Percentiles rank a stretch among this genome's conserved stretches.
These are phyloP conservation scores for Catenaria anguillulae DNA, from an alignment of 371 early-diverging fungal species.

Conservation along the genomic window DNA sequence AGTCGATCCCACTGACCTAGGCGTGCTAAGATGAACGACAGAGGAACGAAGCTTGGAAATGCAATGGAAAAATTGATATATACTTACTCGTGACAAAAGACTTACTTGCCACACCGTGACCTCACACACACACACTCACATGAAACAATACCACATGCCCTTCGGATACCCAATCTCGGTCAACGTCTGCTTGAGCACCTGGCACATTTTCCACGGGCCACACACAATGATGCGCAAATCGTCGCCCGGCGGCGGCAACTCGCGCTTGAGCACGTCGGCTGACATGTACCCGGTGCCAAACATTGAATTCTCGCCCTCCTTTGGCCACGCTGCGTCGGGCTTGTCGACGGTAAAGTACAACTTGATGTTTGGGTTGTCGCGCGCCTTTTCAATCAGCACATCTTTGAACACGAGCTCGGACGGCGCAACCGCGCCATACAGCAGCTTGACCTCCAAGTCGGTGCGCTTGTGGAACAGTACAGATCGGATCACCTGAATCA, in stretches of 20 bases:
- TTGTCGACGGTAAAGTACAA: slow-evolving; percentile 5
- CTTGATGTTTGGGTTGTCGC: slow-evolving; percentile 1
- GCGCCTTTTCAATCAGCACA: not conserved
- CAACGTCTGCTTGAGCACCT: not conserved
- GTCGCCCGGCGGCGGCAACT: not conserved
- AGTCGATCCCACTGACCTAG: too few species aligned
- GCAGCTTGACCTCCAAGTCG: slow-evolving; percentile 4
- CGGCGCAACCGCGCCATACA: not conserved
- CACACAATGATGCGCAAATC: not conserved
- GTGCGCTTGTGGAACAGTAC: slow-evolving; percentile 1
- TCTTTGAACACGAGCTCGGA: slow-evolving; percentile 2
- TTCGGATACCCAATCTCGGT: slow-evolving; percentile 1
- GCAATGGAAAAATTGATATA: too few species aligned
- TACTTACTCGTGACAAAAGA: too few species aligned
- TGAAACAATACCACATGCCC: slow-evolving; percentile 2
- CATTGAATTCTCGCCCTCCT: not conserved
- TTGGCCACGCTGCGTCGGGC: not conserved
- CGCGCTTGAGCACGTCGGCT: not conserved
- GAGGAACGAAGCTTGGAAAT: too few species aligned
- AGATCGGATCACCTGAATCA: slow-evolving; percentile 6
- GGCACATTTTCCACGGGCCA: slow-evolving; percentile 7
- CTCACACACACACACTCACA: not conserved
- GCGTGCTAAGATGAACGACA: too few species aligned
- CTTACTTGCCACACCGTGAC: too few species aligned
- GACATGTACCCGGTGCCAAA: slow-evolving; percentile 5